Conservation (phyloP, 805 yeast genomes). For the Metschnikowia lochheadii region DNA sequence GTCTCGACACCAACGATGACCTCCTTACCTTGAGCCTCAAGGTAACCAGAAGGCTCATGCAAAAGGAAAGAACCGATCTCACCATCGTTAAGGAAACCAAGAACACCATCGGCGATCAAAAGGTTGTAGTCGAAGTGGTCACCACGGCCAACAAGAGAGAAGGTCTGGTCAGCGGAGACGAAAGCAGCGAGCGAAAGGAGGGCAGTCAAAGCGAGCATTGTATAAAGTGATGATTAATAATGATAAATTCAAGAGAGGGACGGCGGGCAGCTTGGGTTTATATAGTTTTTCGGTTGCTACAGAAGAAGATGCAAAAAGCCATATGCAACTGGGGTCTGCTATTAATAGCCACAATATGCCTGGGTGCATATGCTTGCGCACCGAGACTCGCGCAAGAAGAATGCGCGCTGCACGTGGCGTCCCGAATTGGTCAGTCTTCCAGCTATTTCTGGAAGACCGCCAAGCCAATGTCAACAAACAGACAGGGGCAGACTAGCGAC, state of each 20-base stretch:
- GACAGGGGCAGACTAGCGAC: too few relatives aligned
- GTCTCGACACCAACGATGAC: conserved; percentile 18
- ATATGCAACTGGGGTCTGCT: background rate
- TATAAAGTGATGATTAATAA: background rate
- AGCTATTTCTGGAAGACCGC: background rate
- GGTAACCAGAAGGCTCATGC: conserved; percentile 30
- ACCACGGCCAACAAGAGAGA: conserved; percentile 28
- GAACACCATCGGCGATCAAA: conserved; percentile 5
- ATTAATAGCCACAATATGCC: background rate
- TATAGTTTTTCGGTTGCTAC: background rate
- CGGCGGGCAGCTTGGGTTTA: background rate
- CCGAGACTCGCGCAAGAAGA: too few relatives aligned
- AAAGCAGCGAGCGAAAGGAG: conserved; percentile 23
- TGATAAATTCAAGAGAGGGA: too few relatives aligned
- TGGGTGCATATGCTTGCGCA: too few relatives aligned
- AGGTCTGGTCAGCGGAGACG: conserved; percentile 29
- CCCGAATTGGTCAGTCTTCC: background rate
- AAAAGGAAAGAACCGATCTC: conserved; percentile 21
- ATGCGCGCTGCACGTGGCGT: background rate
- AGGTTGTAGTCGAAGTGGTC: conserved; percentile 20
- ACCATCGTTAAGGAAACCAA: conserved; percentile 11
- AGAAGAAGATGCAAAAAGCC: background rate
- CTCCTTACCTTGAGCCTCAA: conserved; percentile 20
- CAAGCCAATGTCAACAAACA: too few relatives aligned
- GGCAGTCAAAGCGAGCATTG: conserved; percentile 14